phyloP scores from a whole-genome alignment of 805 yeast genomes.

The Zygosaccharomyces rouxii region DNA sequence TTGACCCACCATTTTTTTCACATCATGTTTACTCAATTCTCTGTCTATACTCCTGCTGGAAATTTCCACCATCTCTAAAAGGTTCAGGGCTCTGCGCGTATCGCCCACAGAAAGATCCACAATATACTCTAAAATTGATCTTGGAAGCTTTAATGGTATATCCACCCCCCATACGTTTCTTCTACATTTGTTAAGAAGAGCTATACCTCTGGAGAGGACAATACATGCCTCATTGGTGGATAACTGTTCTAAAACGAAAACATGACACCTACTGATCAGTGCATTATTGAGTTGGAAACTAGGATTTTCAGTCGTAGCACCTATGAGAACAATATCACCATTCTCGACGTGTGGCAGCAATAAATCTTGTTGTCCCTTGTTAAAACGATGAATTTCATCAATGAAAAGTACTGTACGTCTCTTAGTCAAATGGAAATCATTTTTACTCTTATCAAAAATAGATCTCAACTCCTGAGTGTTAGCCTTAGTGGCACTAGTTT shows the following conservation, averaged over 20 bases:
- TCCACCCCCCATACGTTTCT: constrained; percentile 42
- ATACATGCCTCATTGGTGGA: constrained; percentile 43
- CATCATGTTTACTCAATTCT: constrained; percentile 23
- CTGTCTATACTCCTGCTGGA: constrained; percentile 47
- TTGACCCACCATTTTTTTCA: constrained; percentile 44
- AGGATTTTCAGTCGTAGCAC: constrained; percentile 98
- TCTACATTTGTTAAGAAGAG: constrained; percentile 55
- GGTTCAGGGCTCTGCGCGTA: constrained; percentile 75
- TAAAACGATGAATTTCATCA: constrained; percentile 90
- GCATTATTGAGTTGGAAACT: constrained; percentile 78
- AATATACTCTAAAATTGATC: constrained; percentile 59
- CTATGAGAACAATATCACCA: constrained; percentile 77
- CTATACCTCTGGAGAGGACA: constrained; percentile 56
- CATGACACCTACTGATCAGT: constrained; percentile 75
- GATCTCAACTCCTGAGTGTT: constrained; percentile 53
- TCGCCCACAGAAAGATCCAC: constrained; percentile 82
- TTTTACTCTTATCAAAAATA: constrained; percentile 44
- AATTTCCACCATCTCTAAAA: constrained; percentile 75
- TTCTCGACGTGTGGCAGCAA: constrained; percentile 78
- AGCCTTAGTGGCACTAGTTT: constrained; percentile 78
- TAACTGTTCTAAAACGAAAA: constrained; percentile 62
- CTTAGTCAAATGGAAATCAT: constrained; percentile 39
- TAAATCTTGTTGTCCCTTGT: constrained; percentile 81
- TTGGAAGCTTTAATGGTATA: constrained; percentile 45
- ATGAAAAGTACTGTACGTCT: constrained; percentile 69